These are phyloP conservation scores for Lactarius deliciosus DNA, from an alignment of 768 basidiomycete species.

Conservation along the genomic window DNA sequence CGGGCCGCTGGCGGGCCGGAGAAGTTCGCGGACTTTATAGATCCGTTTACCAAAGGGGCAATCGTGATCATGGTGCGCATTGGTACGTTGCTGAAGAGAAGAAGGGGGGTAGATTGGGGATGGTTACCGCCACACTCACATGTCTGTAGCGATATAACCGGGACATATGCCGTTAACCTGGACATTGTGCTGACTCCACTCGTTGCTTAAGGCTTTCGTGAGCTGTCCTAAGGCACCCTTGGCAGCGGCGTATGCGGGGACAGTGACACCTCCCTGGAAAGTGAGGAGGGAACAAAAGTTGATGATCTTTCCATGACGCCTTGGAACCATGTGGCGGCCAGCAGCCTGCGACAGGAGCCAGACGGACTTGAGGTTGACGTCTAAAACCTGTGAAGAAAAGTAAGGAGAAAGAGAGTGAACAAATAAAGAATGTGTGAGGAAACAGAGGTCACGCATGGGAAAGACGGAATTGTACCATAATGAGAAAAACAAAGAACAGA, in stretches of 20 bases:
- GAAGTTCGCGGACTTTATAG: slow-evolving; percentile 8
- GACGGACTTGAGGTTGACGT: slow-evolving; percentile 84
- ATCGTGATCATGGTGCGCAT: slow-evolving; percentile 12
- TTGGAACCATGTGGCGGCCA: slow-evolving; percentile 86
- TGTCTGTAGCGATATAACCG: slow-evolving; percentile 88
- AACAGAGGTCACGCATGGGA: slow-evolving; percentile 18
- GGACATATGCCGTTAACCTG: slow-evolving; percentile 89
- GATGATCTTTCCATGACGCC: slow-evolving; percentile 67
- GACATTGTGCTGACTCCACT: slow-evolving; percentile 87
- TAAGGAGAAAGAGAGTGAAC: slow-evolving; percentile 1
- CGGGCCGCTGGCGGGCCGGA: slow-evolving; percentile 29
- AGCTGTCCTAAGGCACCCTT: slow-evolving; percentile 85
- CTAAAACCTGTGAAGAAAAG: slow-evolving; percentile 58
- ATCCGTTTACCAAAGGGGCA: slow-evolving; percentile 19
- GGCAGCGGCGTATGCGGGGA: slow-evolving; percentile 90
- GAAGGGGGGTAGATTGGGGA: slow-evolving; percentile 19
- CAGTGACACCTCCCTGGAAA: slow-evolving; percentile 58
- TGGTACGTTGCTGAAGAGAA: slow-evolving; percentile 19
- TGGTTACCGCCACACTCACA: slow-evolving; percentile 46
- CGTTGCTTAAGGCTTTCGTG: slow-evolving; percentile 89
- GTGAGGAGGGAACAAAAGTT: slow-evolving; percentile 47
- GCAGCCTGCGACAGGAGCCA: slow-evolving; percentile 85
- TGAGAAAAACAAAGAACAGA: slow-evolving; percentile 16
- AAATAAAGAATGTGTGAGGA: slow-evolving; percentile 22
- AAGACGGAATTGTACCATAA: slow-evolving; percentile 9